A percentile compares a stretch with the other conserved stretches of the same genome.
Evolutionary conservation across 2,329 filamentous ascomycete species (phyloP).

Genomic region (Penicillium decumbens): DNA sequence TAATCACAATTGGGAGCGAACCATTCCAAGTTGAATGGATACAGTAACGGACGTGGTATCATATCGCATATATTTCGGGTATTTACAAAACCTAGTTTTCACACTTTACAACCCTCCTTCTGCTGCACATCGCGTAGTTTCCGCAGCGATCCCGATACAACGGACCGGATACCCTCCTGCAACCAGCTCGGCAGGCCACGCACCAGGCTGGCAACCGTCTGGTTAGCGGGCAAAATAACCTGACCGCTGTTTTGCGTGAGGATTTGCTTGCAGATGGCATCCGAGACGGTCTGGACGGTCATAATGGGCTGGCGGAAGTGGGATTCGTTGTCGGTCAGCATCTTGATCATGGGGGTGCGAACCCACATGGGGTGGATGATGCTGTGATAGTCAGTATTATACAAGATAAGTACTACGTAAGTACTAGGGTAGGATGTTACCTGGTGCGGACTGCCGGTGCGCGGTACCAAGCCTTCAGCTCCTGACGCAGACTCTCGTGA

Average conservation of each 20-base stretch:
- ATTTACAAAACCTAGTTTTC: not conserved
- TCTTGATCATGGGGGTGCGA: slow-evolving; percentile 45
- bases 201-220: slow-evolving; percentile 23
- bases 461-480: slow-evolving; percentile 36
- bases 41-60: not conserved
- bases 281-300: slow-evolving; percentile 41
- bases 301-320: slow-evolving; percentile 35
- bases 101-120: slow-evolving; percentile 3
- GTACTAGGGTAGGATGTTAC: slow-evolving; percentile 8
- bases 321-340: slow-evolving; percentile 30
- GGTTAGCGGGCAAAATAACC: slow-evolving; percentile 45
- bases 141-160: slow-evolving; percentile 24
- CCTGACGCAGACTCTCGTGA: slow-evolving; percentile 47
- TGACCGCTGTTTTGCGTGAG: slow-evolving; percentile 48
- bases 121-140: slow-evolving; percentile 23
- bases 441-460: slow-evolving; percentile 39
- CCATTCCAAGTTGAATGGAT: too few relatives aligned
- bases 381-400: slow-evolving; percentile 15
- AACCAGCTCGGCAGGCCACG: slow-evolving; percentile 44
- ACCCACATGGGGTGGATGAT: slow-evolving; percentile 44
- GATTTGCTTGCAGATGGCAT: slow-evolving; percentile 50
- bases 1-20: too few relatives aligned
- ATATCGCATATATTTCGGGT: not conserved
- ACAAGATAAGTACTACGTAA: not conserved
- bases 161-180: slow-evolving; percentile 39